phyloP scores from a whole-genome alignment of 148 eudicot species.

The Beta vulgaris region DNA sequence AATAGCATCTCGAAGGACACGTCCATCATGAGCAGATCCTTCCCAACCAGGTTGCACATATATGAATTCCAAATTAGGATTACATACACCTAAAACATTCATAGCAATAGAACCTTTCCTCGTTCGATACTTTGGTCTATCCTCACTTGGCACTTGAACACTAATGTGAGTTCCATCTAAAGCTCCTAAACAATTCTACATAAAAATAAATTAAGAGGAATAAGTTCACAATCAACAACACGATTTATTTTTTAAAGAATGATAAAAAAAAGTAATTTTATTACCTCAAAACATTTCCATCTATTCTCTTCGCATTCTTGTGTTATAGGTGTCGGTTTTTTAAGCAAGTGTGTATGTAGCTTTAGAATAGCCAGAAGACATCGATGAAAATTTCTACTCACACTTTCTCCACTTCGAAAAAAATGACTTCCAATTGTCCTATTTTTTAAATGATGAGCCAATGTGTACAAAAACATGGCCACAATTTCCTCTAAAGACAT shows the following conservation, averaged over 20 bases:
- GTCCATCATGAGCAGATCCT: neutral
- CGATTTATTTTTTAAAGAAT: neutral
- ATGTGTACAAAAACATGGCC: conserved; percentile 2
- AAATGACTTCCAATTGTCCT: conserved; percentile 1
- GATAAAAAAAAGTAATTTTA: neutral
- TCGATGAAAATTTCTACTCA: conserved; percentile 7
- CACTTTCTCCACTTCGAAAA: conserved; percentile 4
- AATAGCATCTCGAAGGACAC: neutral
- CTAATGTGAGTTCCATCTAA: neutral
- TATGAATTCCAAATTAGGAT: neutral
- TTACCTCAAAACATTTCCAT: conserved; percentile 16
- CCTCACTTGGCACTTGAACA: neutral
- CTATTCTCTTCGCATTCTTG: neutral
- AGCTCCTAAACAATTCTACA: conserved; percentile 15
- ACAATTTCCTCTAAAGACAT: conserved; percentile 10
- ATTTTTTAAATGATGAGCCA: conserved; percentile 1
- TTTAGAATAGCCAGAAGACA: conserved; percentile 7
- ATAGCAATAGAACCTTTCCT: neutral
- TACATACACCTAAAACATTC: conserved; percentile 1
- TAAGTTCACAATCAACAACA: too few species aligned
- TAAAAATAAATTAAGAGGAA: neutral
- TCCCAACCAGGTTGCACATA: conserved; percentile 4
- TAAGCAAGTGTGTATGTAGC: neutral
- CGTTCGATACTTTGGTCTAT: neutral
- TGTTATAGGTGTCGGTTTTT: conserved; percentile 10